Evolutionary conservation across 2,329 filamentous ascomycete genomes (phyloP).

Genomic region (Ophiostoma pallidulum): DNA sequence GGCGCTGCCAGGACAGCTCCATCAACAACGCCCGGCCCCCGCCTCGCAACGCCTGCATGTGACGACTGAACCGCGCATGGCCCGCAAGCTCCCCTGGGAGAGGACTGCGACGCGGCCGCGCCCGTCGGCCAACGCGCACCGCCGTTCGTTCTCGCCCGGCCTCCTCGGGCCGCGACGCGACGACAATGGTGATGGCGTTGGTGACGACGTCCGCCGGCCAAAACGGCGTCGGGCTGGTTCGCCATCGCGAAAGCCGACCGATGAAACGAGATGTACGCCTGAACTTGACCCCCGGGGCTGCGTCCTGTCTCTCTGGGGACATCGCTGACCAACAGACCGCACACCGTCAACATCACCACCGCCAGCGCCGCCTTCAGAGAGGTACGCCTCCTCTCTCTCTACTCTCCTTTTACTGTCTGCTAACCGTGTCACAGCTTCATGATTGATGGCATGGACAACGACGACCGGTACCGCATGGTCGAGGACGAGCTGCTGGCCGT

Average conservation of each 20-base stretch:
- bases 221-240: neutral
- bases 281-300: too few relatives aligned
- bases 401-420: neutral
- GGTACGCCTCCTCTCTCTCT: constrained; percentile 14
- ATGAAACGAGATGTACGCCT: neutral
- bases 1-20: too few relatives aligned
- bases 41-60: neutral
- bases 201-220: neutral
- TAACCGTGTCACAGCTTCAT: constrained; percentile 41
- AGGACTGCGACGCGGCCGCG: neutral
- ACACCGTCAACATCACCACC: constrained; percentile 26
- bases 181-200: neutral
- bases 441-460: constrained; percentile 52
- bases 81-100: constrained; percentile 18
- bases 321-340: constrained; percentile 13
- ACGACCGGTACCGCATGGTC: constrained; percentile 72
- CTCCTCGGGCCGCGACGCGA: neutral
- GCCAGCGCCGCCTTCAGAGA: constrained; percentile 22
- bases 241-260: neutral
- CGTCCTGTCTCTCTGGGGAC: neutral
- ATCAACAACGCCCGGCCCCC: neutral
- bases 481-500: constrained; percentile 67
- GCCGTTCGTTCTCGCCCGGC: neutral
- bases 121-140: neutral
- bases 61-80: constrained; percentile 10